Evolutionary conservation across 2,329 filamentous ascomycete genomes (phyloP).

Genomic region (Xylariaceae sp.): DNA sequence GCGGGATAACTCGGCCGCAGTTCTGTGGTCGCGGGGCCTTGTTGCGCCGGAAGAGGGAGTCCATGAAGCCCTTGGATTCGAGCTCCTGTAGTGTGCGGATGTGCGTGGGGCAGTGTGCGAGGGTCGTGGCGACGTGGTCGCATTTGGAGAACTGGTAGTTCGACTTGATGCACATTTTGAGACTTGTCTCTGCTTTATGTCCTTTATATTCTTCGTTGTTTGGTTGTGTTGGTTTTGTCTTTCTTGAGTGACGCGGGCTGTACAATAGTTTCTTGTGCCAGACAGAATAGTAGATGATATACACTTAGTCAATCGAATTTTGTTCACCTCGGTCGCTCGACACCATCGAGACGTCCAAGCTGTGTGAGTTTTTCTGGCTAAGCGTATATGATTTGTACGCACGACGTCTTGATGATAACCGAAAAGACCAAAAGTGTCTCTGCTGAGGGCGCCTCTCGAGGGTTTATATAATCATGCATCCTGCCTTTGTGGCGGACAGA

Average conservation of each 20-base stretch:
- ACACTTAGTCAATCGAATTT: no score
- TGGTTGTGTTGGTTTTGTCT: background rate
- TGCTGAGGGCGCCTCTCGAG: no score
- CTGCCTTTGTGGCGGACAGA: no score
- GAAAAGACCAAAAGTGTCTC: no score
- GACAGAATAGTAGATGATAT: no score
- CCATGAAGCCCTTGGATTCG: slow-evolving; percentile 17
- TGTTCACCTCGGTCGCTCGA: no score
- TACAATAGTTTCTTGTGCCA: no score
- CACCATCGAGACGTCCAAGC: no score
- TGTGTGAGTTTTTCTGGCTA: no score
- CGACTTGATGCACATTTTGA: slow-evolving; percentile 25
- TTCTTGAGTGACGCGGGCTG: background rate
- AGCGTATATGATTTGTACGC: no score
- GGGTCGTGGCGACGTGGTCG: slow-evolving; percentile 18
- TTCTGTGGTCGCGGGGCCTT: slow-evolving; percentile 5
- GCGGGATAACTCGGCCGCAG: slow-evolving; percentile 25
- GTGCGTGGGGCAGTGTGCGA: slow-evolving; percentile 22
- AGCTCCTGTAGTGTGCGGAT: slow-evolving; percentile 23
- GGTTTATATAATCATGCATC: no score
- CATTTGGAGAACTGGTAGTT: slow-evolving; percentile 24
- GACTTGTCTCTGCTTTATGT: background rate
- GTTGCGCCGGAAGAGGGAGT: slow-evolving; percentile 16
- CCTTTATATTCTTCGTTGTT: background rate
- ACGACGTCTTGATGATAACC: no score